Percentiles rank a stretch among this genome's conserved stretches.
These are phyloP conservation scores for Colletotrichum plurivorum DNA, from an alignment of 2,329 filamentous ascomycete species.

Conservation along the genomic window DNA sequence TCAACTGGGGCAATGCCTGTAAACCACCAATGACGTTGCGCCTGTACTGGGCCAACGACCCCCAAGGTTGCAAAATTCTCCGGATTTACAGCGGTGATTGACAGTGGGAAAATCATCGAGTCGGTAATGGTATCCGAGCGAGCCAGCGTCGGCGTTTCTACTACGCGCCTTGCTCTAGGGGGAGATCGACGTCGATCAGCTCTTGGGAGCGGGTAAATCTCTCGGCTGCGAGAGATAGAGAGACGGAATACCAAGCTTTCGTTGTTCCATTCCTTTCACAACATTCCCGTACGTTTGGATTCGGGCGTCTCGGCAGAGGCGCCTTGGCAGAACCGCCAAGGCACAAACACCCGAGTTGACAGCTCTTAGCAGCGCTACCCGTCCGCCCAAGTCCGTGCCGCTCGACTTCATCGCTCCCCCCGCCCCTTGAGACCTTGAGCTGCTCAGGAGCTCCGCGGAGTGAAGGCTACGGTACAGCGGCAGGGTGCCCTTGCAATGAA, in stretches of 20 bases:
- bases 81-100: slow-evolving; percentile 1
- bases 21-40: neutral
- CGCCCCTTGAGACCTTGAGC: neutral
- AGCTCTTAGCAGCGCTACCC: slow-evolving; percentile 7
- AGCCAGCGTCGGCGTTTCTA: neutral
- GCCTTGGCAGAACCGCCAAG: neutral
- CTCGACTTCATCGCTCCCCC: neutral
- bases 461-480: neutral
- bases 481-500: neutral
- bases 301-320: neutral
- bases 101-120: slow-evolving; percentile 4
- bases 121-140: neutral
- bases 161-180: neutral
- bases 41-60: slow-evolving; percentile 1
- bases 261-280: neutral
- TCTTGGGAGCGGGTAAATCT: neutral
- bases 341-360: slow-evolving; percentile 16
- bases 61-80: slow-evolving; percentile 5
- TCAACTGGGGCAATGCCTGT: neutral
- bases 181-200: slow-evolving; percentile 22
- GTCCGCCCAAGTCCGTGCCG: neutral
- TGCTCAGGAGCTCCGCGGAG: neutral
- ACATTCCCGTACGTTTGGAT: neutral
- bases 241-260: slow-evolving; percentile 1
- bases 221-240: neutral